Base-by-base conservation (phyloP, 2,329 filamentous ascomycete species). In the Aurifilum marmelostoma region DNA sequence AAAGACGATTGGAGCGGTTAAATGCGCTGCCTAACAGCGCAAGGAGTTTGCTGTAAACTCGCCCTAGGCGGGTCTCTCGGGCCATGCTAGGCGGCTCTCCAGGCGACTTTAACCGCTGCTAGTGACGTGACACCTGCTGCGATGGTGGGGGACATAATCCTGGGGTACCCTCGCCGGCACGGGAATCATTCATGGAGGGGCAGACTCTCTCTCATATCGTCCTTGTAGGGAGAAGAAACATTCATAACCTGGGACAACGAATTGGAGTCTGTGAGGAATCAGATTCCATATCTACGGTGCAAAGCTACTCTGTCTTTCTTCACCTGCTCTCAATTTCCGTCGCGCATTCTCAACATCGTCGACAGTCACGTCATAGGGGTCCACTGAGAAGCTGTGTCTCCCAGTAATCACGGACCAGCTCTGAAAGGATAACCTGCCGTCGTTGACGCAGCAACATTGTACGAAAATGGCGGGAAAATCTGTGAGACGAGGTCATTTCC, bases 1-100 rank as follows among this genome's bases (percentile, higher is more conserved):
- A 59, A n/a, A 34, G 41, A n/a, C 39, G 32, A 77, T 77, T 77
- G 75, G 76, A 43, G 73, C 76, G 76, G 76, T 43, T 78, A 78
- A 78, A 77, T 73, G 72, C 12, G n/a, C 69, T 74, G 75, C 75
- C 16, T 75, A 76, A 76, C 74, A 60, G 43, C 52, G 43, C 63
- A 37, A 54, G n/a, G 50, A 52, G 34, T 29, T 58, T 47, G 32
- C 27, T 34, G 34, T 32, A 11, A 50, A n/a, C 54, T n/a, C 18
- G 65, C 50, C 39, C 47, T 54, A 56, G 63, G 39, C 37, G 59
- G 21, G n/a, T 43, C n/a, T 59, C 56, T 27, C 59, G 50, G 27
- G 54, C 34, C 2, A 58, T 60, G 39, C 47, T 43, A 70, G 52
- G 59, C 59, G 71, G 71, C 69, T 72, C 59, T 59, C 50, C 66